Evolutionary conservation across 768 basidiomycete species (phyloP).

Genomic region (Leccinum obscurum): DNA sequence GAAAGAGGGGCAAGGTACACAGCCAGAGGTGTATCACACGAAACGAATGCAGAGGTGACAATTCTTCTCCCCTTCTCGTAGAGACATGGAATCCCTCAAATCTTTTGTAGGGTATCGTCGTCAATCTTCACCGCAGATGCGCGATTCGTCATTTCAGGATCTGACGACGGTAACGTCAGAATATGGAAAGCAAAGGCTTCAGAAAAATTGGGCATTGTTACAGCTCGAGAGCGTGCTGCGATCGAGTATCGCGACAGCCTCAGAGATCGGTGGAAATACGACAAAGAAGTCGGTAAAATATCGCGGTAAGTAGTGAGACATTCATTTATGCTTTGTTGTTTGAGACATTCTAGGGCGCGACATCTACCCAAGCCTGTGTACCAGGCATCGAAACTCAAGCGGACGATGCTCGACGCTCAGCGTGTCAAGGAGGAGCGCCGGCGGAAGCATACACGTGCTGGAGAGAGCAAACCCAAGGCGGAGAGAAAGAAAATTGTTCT

Average conservation of each 20-base stretch:
- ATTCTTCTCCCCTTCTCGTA: slow-evolving; percentile 4
- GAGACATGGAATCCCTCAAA: neutral
- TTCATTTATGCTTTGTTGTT: slow-evolving; percentile 4
- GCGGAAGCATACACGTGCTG: slow-evolving; percentile 84
- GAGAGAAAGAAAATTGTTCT: slow-evolving; percentile 89
- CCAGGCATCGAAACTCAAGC: slow-evolving; percentile 83
- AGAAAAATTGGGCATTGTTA: slow-evolving; percentile 88
- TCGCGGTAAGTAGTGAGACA: slow-evolving; percentile 56
- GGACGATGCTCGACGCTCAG: slow-evolving; percentile 87
- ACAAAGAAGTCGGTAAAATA: slow-evolving; percentile 78
- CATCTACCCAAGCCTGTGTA: slow-evolving; percentile 92
- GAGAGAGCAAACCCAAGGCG: slow-evolving; percentile 84
- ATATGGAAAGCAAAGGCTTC: slow-evolving; percentile 95
- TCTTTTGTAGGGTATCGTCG: slow-evolving; percentile 69
- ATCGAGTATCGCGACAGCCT: slow-evolving; percentile 92
- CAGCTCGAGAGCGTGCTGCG: slow-evolving; percentile 84
- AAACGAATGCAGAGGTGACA: slow-evolving; percentile 98
- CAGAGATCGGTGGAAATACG: slow-evolving; percentile 85
- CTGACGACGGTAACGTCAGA: slow-evolving; percentile 93
- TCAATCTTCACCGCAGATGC: slow-evolving; percentile 88
- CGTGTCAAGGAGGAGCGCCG: slow-evolving; percentile 93
- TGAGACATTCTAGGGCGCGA: slow-evolving; percentile 50
- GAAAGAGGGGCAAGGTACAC: slow-evolving; percentile 80
- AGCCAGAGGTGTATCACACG: slow-evolving; percentile 92
- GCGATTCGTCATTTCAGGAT: slow-evolving; percentile 86